Evolutionary conservation across 441 rosid species (phyloP).

Genomic region (Euphorbia schlechtendalii): DNA sequence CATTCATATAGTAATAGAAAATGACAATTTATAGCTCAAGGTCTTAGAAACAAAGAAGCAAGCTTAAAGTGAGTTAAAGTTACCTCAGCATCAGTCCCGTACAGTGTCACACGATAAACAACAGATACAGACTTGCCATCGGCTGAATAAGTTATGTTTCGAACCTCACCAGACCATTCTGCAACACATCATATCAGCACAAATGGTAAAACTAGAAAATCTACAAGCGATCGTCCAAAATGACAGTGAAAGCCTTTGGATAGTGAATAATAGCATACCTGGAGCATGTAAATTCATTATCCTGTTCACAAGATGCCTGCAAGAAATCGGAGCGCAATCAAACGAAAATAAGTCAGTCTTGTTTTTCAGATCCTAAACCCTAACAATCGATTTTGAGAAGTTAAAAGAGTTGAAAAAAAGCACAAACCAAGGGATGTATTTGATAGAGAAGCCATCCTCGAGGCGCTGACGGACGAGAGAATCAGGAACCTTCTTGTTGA

Average conservation of each 20-base stretch:
- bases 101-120: conserved; percentile 79
- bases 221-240: background rate
- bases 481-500: conserved; percentile 76
- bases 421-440: conserved; percentile 67
- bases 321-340: background rate
- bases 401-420: background rate
- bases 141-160: conserved; percentile 64
- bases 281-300: conserved; percentile 83
- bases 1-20: background rate
- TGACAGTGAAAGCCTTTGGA: background rate
- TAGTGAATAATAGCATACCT: conserved; percentile 28
- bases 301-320: conserved; percentile 73
- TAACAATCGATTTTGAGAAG: background rate
- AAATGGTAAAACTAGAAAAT: background rate
- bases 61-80: background rate
- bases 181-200: conserved; percentile 9
- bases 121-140: conserved; percentile 77
- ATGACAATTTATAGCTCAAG: too few species aligned
- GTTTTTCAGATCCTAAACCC: conserved; percentile 3
- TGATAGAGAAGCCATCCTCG: conserved; percentile 54
- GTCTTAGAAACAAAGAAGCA: background rate
- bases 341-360: background rate
- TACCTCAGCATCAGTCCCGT: conserved; percentile 92
- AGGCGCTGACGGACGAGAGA: conserved; percentile 44
- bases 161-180: conserved; percentile 95